phyloP scores from a whole-genome alignment of 2,329 filamentous ascomycete genomes.

The Fusarium oligoseptatum region DNA sequence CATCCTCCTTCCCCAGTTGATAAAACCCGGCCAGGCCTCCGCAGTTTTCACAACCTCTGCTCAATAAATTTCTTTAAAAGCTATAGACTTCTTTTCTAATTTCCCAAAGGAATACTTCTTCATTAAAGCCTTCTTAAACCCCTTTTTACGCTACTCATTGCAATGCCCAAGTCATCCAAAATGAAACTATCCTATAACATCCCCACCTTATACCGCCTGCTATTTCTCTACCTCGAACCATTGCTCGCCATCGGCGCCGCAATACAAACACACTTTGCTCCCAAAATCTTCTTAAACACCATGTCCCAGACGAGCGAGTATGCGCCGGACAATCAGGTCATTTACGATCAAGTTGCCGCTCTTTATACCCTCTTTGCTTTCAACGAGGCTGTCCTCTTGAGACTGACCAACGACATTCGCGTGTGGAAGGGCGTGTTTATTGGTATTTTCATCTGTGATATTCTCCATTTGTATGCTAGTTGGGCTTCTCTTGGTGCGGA shows the following conservation, averaged over 20 bases:
- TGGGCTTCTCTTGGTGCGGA: slow-evolving; percentile 17
- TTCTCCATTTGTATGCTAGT: slow-evolving; percentile 30
- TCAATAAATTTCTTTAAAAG: not conserved
- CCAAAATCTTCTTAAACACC: slow-evolving; percentile 20
- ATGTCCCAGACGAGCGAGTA: slow-evolving; percentile 26
- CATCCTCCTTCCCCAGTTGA: not conserved
- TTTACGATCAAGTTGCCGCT: slow-evolving; percentile 36
- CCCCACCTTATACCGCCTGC: slow-evolving; percentile 21
- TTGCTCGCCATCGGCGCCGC: slow-evolving; percentile 12
- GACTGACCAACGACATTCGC: slow-evolving; percentile 21
- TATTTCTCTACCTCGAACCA: slow-evolving; percentile 37
- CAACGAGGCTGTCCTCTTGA: slow-evolving; percentile 31
- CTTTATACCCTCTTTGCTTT: slow-evolving; percentile 36
- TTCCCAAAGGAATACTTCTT: not conserved
- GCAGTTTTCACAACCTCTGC: not conserved
- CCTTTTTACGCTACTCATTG: too few species aligned
- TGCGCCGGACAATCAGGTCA: slow-evolving; percentile 30
- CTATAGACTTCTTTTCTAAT: not conserved
- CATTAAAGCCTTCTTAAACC: not conserved
- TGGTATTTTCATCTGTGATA: slow-evolving; percentile 32
- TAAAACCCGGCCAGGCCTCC: not conserved
- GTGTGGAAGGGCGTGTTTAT: slow-evolving; percentile 21
- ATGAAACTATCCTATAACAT: slow-evolving; percentile 13
- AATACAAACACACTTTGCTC: slow-evolving; percentile 12
- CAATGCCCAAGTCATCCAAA: not conserved